Evolutionary conservation across 306 rosid species (phyloP), one percentile per base, ranked within the genome.

Genomic region (Acmispon strigosus): DNA sequence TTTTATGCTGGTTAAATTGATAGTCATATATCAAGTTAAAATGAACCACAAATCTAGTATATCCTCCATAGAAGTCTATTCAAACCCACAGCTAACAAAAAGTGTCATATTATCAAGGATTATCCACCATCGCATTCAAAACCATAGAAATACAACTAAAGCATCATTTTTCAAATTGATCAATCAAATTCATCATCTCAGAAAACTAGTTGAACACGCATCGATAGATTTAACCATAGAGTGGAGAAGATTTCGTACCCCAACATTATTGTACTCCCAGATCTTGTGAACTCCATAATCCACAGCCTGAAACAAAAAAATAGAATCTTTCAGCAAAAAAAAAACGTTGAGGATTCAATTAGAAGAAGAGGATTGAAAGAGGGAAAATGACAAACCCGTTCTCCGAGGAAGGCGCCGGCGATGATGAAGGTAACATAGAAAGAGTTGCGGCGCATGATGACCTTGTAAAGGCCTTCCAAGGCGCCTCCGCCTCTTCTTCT

Each of bases 261-360:
- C 99, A 69, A 94, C 85, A 64, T 94, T 94, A 73, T 94, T 94
- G 82, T 32, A 2, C 81, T 91, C 99, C 99, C 99, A 94, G 16
- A 94, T 71, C 85, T 84, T 89, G 72, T 89, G 92, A 76, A 94
- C 92, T 54, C 99, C 99, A 68, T 91, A 91, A 91, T 94, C 99
- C 56, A 94, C 96, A 65, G 88, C 99, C 98, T 93, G 90, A 75
- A 90, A 57, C 51, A 29, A 73, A 43, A 6, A 68, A 49, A 10
- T 14, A 6, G 11, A 53, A 77, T 49, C 60, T 20, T 4, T 42
- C 0, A 66, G 62, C 27, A 15, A 55, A 32, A 3, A 3, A 19
- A 16, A 45, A 52, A n/a, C 42, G 29, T 36, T 48, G 45, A 66
- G 36, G n/a, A 34, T 32, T 32, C 1, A 32, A 32, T 32, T 32